Conservation (phyloP, 2,329 filamentous ascomycete species). For the Hypocreales sp. region DNA sequence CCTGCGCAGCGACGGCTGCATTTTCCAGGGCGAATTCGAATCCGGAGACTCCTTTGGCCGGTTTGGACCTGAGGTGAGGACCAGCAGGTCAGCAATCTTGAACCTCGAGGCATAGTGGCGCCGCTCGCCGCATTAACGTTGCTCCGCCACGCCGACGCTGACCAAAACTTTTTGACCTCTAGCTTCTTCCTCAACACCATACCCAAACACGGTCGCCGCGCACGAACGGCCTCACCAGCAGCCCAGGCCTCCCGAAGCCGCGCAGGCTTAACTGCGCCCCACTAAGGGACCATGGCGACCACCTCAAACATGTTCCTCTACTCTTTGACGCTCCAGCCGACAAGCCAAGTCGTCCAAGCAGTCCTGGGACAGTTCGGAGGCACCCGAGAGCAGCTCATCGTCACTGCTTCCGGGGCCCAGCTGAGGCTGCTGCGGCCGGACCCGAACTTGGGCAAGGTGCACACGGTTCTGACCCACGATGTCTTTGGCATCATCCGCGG, state of each 20-base stretch:
- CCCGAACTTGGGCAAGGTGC: conserved; percentile 69
- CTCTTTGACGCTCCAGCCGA: conserved; percentile 86
- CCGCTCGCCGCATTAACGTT: conserved; percentile 19
- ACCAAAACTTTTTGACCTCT: conserved; percentile 19
- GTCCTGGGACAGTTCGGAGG: conserved; percentile 91
- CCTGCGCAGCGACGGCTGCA: conserved; percentile 25
- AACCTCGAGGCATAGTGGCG: conserved; percentile 14
- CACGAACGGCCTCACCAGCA: no score
- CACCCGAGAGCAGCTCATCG: conserved; percentile 94
- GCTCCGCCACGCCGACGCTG: conserved; percentile 12
- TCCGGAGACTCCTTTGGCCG: no score
- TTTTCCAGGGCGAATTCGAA: no score
- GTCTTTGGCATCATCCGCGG: conserved; percentile 90
- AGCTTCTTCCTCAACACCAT: no score
- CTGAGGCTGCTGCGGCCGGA: conserved; percentile 80
- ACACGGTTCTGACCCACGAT: conserved; percentile 78
- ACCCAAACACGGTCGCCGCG: no score
- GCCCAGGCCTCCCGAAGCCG: conserved; percentile 19
- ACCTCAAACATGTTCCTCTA: conserved; percentile 99
- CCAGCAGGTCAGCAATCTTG: no score
- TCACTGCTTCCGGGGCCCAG: conserved; percentile 82
- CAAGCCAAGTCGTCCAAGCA: conserved; percentile 77
- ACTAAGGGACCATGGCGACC: conserved; percentile 63
- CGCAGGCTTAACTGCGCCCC: conserved; percentile 34
- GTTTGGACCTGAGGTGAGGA: no score